Percentiles rank a stretch among this genome's conserved stretches.
Evolutionary conservation across 495 filamentous ascomycete species (phyloP).

Genomic region (Xylaria grammica): DNA sequence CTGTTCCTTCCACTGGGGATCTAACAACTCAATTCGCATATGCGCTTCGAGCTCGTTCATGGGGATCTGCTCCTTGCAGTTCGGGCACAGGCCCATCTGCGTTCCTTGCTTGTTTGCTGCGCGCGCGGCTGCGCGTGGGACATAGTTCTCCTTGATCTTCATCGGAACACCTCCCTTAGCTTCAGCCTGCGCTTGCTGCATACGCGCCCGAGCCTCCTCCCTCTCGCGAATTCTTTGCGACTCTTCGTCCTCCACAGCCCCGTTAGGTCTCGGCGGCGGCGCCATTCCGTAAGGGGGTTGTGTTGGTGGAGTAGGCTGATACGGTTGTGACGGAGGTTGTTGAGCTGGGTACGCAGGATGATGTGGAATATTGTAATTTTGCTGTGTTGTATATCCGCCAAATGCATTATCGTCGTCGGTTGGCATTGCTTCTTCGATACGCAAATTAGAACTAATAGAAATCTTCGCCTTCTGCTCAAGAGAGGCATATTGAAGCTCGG

Average conservation of each 20-base stretch:
- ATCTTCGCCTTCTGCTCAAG: slow-evolving; percentile 92
- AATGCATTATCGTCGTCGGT: slow-evolving; percentile 68
- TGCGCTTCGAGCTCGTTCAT: slow-evolving; percentile 87
- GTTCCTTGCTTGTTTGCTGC: slow-evolving; percentile 65
- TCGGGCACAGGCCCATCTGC: slow-evolving; percentile 83
- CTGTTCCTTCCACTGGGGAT: slow-evolving; percentile 96
- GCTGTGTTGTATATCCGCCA: slow-evolving; percentile 59
- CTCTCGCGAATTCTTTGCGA: slow-evolving; percentile 69
- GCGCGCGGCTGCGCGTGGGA: slow-evolving; percentile 79
- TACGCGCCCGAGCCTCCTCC: slow-evolving; percentile 69
- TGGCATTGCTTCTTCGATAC: slow-evolving; percentile 96
- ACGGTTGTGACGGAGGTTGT: slow-evolving; percentile 41
- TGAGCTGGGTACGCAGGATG: slow-evolving; percentile 42
- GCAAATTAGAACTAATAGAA: slow-evolving; percentile 77
- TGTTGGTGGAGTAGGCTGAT: slow-evolving; percentile 41
- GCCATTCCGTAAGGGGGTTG: slow-evolving; percentile 42
- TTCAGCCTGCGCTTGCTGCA: slow-evolving; percentile 78
- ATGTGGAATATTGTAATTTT: slow-evolving; percentile 38
- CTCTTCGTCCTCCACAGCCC: slow-evolving; percentile 67
- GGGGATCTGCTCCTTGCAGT: slow-evolving; percentile 89
- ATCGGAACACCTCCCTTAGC: slow-evolving; percentile 75
- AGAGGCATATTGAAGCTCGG: slow-evolving; percentile 89
- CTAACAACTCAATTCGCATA: slow-evolving; percentile 94
- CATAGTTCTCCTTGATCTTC: slow-evolving; percentile 92
- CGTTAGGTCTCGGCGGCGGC: slow-evolving; percentile 33